Conservation (phyloP, 805 yeast genomes). For the Candida tammaniensis region DNA sequence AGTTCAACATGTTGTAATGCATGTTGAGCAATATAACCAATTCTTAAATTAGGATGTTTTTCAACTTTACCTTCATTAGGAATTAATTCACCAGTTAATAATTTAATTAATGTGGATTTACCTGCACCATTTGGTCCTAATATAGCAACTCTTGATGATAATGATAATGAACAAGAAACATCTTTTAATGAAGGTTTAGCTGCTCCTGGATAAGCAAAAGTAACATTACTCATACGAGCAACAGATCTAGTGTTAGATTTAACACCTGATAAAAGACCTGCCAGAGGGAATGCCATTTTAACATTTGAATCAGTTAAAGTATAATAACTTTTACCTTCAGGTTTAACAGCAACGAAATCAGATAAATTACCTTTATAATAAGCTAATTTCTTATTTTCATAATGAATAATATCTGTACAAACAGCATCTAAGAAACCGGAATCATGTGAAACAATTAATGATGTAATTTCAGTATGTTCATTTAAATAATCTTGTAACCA, state of each 20-base stretch:
- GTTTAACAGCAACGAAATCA: conserved; percentile 85
- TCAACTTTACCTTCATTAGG: conserved; percentile 89
- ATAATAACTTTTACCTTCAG: conserved; percentile 95
- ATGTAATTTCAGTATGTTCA: conserved; percentile 82
- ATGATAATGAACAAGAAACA: conserved; percentile 86
- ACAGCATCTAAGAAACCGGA: conserved; percentile 94
- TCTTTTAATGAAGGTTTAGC: conserved; percentile 73
- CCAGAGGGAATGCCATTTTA: conserved; percentile 98
- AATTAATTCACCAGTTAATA: conserved; percentile 86
- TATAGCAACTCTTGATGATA: conserved; percentile 96
- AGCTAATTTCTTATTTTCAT: conserved; percentile 90
- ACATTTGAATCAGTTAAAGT: conserved; percentile 90
- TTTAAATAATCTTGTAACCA: conserved; percentile 91
- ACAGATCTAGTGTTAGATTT: conserved; percentile 93
- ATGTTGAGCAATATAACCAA: conserved; percentile 98
- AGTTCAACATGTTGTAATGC: conserved; percentile 96
- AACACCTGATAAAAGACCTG: conserved; percentile 96
- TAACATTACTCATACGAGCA: conserved; percentile 80
- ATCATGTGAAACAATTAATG: conserved; percentile 96
- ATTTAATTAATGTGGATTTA: conserved; percentile 90
- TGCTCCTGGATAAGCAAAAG: conserved; percentile 89
- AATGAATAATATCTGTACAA: conserved; percentile 95
- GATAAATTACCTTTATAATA: conserved; percentile 96
- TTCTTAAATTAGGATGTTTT: conserved; percentile 96
- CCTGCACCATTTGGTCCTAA: conserved; percentile 99